Conservation (phyloP, 768 basidiomycete species). For the Rhizopogon vulgaris region DNA sequence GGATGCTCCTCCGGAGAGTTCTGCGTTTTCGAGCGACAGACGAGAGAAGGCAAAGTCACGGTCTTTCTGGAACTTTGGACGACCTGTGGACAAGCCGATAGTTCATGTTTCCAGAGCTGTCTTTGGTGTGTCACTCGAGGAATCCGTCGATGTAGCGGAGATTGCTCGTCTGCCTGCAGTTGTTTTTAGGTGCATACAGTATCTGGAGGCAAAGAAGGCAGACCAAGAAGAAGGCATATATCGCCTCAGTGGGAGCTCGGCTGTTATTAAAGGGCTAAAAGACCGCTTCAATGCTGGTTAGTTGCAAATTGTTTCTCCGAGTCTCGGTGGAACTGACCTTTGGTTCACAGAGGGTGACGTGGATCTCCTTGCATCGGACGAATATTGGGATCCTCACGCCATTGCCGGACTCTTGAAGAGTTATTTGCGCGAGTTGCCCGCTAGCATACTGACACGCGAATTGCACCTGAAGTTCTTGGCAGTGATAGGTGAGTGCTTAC, state of each 20-base stretch:
- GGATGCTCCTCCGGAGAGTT: constrained; percentile 43
- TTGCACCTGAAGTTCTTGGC: constrained; percentile 86
- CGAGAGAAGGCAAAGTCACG: constrained; percentile 90
- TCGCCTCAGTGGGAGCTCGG: constrained; percentile 88
- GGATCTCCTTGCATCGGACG: constrained; percentile 79
- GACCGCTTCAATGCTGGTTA: constrained; percentile 89
- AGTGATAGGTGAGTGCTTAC: constrained; percentile 74
- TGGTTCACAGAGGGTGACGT: constrained; percentile 82
- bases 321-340: constrained; percentile 5
- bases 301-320: constrained; percentile 18
- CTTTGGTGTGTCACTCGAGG: constrained; percentile 83
- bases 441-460: constrained; percentile 87
- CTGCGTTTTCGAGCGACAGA: constrained; percentile 48
- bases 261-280: constrained; percentile 88
- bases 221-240: constrained; percentile 98
- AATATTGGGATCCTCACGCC: constrained; percentile 97
- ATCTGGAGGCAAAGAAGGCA: constrained; percentile 89
- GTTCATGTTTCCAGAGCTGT: constrained; percentile 60
- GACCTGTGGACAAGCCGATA: constrained; percentile 40
- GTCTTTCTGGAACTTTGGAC: constrained; percentile 90
- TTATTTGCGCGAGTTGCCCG: constrained; percentile 89
- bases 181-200: constrained; percentile 92
- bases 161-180: constrained; percentile 91
- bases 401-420: constrained; percentile 92
- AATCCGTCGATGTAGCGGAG: constrained; percentile 82